These are phyloP conservation scores for Alternaria longipes DNA, from an alignment of 2,329 filamentous ascomycete species.

Conservation along the genomic window DNA sequence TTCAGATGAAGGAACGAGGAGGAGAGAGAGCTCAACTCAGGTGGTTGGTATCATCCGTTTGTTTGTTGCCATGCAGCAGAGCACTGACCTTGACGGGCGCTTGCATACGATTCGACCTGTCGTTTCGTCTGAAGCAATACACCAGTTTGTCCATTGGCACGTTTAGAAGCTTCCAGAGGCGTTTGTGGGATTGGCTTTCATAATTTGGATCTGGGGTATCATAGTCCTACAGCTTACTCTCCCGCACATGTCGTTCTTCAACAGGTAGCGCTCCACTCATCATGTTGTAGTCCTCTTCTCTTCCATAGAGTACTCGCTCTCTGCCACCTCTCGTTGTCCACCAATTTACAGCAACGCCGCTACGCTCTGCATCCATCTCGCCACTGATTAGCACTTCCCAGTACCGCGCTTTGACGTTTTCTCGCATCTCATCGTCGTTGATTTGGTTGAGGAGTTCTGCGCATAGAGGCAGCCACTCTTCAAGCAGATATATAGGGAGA, in stretches of 20 bases:
- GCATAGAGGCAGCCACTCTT: constrained; percentile 81
- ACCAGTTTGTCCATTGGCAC: not conserved
- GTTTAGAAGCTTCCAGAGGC: not conserved
- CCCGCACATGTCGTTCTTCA: constrained; percentile 31
- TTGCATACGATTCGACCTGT: not conserved
- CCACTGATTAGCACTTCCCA: constrained; percentile 82
- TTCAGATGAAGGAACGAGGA: not conserved
- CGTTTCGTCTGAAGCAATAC: not conserved
- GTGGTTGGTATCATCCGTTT: not conserved
- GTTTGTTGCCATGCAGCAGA: not conserved
- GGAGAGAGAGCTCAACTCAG: not conserved
- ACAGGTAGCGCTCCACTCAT: constrained; percentile 66
- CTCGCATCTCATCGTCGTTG: constrained; percentile 67
- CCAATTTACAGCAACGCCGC: constrained; percentile 82
- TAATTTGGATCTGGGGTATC: constrained; percentile 22
- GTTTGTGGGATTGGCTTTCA: not conserved
- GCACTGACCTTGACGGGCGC: constrained; percentile 2
- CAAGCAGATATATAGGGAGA: constrained; percentile 72
- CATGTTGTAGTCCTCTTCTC: constrained; percentile 56
- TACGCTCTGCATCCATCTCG: constrained; percentile 88
- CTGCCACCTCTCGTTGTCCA: constrained; percentile 75
- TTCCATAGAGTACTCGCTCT: constrained; percentile 65
- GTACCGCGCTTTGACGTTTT: constrained; percentile 74
- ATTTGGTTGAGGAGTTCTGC: constrained; percentile 74
- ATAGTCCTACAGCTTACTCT: constrained; percentile 60